These are phyloP conservation scores for Helotiales sp. DNA, from an alignment of 2,329 filamentous ascomycete genomes.

Conservation along the genomic window DNA sequence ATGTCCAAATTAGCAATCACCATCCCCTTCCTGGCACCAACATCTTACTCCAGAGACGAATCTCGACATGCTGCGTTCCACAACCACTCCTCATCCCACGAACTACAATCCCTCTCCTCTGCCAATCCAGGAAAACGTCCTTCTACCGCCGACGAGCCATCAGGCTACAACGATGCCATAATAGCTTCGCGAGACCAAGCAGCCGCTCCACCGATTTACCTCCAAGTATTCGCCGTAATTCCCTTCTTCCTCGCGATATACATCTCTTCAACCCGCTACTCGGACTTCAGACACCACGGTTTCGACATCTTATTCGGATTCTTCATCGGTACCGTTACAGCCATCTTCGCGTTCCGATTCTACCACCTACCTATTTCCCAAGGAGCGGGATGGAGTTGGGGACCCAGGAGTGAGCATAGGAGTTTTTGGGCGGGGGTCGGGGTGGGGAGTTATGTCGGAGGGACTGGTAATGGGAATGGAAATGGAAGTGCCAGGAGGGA, in stretches of 20 bases:
- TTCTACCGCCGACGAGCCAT: slow-evolving; percentile 13
- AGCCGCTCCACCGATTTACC: slow-evolving; percentile 80
- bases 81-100: slow-evolving; percentile 53
- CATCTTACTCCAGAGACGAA: slow-evolving; percentile 42
- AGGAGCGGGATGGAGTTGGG: slow-evolving; percentile 92
- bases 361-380: slow-evolving; percentile 79
- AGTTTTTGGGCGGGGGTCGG: slow-evolving; percentile 75
- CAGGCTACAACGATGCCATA: slow-evolving; percentile 27
- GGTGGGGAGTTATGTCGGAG: slow-evolving; percentile 35
- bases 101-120: background rate
- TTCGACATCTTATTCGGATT: slow-evolving; percentile 91
- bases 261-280: slow-evolving; percentile 83
- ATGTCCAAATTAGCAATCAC: slow-evolving; percentile 78
- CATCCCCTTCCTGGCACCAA: slow-evolving; percentile 64
- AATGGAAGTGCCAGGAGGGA: background rate
- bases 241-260: slow-evolving; percentile 77
- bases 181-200: slow-evolving; percentile 68
- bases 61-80: slow-evolving; percentile 68
- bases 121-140: background rate
- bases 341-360: slow-evolving; percentile 77
- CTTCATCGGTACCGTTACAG: slow-evolving; percentile 69
- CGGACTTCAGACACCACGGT: slow-evolving; percentile 86
- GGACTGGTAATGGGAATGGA: slow-evolving; percentile 2
- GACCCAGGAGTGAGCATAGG: slow-evolving; percentile 67
- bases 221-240: slow-evolving; percentile 67